These are phyloP conservation scores for Xylaria sp. DNA, from an alignment of 2,329 filamentous ascomycete species.

Conservation along the genomic window DNA sequence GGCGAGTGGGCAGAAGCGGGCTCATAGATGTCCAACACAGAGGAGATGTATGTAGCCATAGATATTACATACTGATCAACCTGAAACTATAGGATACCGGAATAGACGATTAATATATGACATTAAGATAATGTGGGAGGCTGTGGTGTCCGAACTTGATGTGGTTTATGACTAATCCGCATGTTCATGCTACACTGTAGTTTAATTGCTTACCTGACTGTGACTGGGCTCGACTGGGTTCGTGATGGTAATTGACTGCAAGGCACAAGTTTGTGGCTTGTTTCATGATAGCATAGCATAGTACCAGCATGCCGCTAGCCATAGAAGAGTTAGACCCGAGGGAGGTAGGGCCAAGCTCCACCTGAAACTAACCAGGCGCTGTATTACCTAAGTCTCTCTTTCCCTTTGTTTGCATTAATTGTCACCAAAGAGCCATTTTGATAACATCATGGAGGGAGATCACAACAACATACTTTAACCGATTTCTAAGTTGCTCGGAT, in stretches of 20 bases:
- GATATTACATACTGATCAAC: not conserved
- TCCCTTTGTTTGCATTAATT: too few relatives aligned
- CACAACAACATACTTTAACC: too few relatives aligned
- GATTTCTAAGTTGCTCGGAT: too few relatives aligned
- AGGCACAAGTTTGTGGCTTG: slow-evolving; percentile 3
- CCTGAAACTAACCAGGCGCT: not conserved
- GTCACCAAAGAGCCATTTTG: too few relatives aligned
- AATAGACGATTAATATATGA: not conserved
- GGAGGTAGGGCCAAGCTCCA: not conserved
- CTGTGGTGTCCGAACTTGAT: not conserved
- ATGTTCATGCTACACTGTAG: not conserved
- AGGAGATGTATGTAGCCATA: not conserved
- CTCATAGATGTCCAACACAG: not conserved
- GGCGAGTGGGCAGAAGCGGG: not conserved
- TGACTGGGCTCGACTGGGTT: not conserved
- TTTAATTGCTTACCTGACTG: not conserved
- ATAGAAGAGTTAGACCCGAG: not conserved
- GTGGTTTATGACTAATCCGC: not conserved
- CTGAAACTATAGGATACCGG: not conserved
- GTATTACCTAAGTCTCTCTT: not conserved
- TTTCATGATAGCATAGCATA: slow-evolving; percentile 3
- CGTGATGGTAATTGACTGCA: slow-evolving; percentile 1
- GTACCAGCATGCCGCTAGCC: not conserved
- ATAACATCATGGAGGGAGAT: too few relatives aligned
- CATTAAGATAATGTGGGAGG: not conserved